A percentile compares a stretch with the other conserved stretches of the same genome.
Conservation (phyloP, 1,139 yeast species). For the Yamadazyma oceani region DNA sequence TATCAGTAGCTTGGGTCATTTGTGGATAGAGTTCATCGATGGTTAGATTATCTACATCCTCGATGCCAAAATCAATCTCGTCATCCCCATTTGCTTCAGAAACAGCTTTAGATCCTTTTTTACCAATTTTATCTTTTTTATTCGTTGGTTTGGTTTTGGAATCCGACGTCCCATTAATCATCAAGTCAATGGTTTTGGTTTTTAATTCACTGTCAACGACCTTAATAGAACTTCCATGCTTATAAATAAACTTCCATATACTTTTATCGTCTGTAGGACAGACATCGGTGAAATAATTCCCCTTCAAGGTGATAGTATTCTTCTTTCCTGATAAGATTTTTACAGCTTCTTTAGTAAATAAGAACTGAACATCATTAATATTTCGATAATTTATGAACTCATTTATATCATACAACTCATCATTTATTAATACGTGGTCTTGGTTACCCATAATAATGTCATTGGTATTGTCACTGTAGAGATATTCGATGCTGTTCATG, state of each 20-base stretch:
- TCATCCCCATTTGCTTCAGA: neutral
- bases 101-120: too few species aligned
- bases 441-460: neutral
- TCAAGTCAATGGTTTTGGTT: constrained; percentile 6
- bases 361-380: neutral
- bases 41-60: constrained; percentile 4
- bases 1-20: constrained; percentile 5
- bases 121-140: too few species aligned
- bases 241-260: constrained; percentile 9
- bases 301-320: constrained; percentile 2
- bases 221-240: constrained; percentile 9
- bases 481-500: neutral
- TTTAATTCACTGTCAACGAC: constrained; percentile 4
- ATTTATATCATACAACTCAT: neutral
- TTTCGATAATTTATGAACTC: neutral
- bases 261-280: neutral
- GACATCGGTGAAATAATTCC: constrained; percentile 6
- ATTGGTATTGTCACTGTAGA: neutral
- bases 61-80: constrained; percentile 5
- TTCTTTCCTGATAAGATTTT: neutral
- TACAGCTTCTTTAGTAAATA: constrained; percentile 1
- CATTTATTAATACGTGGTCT: neutral
- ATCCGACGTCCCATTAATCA: neutral
- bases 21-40: constrained; percentile 6
- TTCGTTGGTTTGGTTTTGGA: too few species aligned